These are phyloP conservation scores for Nigrospora osmanthi DNA, from an alignment of 2,329 filamentous ascomycete genomes.

Conservation along the genomic window DNA sequence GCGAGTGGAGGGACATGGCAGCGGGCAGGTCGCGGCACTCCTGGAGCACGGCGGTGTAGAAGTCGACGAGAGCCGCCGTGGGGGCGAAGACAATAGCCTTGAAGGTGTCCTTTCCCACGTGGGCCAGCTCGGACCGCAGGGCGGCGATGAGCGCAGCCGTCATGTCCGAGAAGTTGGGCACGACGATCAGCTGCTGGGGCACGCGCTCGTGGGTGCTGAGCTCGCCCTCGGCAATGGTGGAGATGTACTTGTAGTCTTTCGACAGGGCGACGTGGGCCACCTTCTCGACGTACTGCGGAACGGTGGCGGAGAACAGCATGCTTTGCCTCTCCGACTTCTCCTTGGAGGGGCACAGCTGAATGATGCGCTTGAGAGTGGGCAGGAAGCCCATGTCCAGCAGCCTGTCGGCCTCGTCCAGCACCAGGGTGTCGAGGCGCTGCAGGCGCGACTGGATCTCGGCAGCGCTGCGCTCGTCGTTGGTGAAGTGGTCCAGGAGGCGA, in stretches of 20 bases:
- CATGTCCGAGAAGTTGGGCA: conserved; percentile 66
- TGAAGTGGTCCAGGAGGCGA: conserved; percentile 69
- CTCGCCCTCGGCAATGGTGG: conserved; percentile 70
- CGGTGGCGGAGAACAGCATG: conserved; percentile 80
- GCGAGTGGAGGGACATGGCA: conserved; percentile 39
- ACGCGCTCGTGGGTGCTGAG: conserved; percentile 69
- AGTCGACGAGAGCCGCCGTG: conserved; percentile 43
- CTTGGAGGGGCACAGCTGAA: conserved; percentile 61
- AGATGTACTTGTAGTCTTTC: conserved; percentile 69
- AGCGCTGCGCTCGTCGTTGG: conserved; percentile 50
- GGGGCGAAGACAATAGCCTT: conserved; percentile 81
- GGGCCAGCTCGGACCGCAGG: conserved; percentile 35
- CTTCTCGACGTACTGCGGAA: conserved; percentile 70
- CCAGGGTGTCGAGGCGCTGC: conserved; percentile 63
- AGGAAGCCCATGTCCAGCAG: conserved; percentile 81
- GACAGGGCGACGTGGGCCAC: conserved; percentile 64
- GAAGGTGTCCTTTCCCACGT: conserved; percentile 43
- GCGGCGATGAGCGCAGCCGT: conserved; percentile 50
- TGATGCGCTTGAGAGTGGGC: conserved; percentile 68
- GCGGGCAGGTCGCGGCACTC: conserved; percentile 30
- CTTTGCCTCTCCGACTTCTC: conserved; percentile 54
- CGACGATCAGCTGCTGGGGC: conserved; percentile 60
- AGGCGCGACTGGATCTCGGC: conserved; percentile 60
- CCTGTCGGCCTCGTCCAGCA: conserved; percentile 77
- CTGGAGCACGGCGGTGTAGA: conserved; percentile 39